phyloP scores from a whole-genome alignment of 192 early-diverging fungal species.

The Dispira parvispora region DNA sequence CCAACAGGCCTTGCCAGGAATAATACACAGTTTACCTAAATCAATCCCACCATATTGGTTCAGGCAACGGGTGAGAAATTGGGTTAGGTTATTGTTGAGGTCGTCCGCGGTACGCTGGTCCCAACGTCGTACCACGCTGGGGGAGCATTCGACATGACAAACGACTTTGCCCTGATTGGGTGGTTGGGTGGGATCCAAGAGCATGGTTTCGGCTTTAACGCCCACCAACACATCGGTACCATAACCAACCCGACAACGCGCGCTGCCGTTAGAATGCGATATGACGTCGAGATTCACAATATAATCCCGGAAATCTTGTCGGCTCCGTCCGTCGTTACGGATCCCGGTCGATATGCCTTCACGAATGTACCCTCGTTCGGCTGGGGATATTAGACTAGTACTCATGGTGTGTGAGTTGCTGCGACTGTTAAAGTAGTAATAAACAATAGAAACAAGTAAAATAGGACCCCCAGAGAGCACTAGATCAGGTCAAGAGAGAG shows the following conservation, averaged over 20 bases:
- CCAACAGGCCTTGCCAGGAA: conserved; percentile 82
- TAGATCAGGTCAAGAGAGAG: no score
- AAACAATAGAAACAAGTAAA: no score
- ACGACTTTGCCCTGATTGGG: conserved; percentile 47
- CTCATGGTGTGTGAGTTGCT: conserved; percentile 19
- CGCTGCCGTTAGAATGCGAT: conserved; percentile 79
- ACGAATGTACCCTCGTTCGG: conserved; percentile 69
- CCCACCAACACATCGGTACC: conserved; percentile 89
- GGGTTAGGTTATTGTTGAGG: conserved; percentile 69
- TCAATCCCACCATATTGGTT: conserved; percentile 75
- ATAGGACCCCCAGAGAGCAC: no score
- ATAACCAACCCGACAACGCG: conserved; percentile 57
- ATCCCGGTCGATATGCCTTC: conserved; percentile 63
- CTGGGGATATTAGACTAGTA: conserved; percentile 43
- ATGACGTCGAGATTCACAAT: conserved; percentile 75
- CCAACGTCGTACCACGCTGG: conserved; percentile 66
- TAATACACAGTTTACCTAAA: conserved; percentile 73
- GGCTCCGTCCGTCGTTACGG: conserved; percentile 74
- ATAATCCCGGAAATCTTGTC: conserved; percentile 58
- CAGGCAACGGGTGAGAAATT: conserved; percentile 62
- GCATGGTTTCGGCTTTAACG: conserved; percentile 78
- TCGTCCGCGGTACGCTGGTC: conserved; percentile 65
- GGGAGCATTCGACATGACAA: conserved; percentile 87
- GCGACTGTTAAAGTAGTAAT: no score
- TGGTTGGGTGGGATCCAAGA: conserved; percentile 37